Base-by-base conservation (phyloP, 345 rosid genomes). In the Linum trigynum region DNA sequence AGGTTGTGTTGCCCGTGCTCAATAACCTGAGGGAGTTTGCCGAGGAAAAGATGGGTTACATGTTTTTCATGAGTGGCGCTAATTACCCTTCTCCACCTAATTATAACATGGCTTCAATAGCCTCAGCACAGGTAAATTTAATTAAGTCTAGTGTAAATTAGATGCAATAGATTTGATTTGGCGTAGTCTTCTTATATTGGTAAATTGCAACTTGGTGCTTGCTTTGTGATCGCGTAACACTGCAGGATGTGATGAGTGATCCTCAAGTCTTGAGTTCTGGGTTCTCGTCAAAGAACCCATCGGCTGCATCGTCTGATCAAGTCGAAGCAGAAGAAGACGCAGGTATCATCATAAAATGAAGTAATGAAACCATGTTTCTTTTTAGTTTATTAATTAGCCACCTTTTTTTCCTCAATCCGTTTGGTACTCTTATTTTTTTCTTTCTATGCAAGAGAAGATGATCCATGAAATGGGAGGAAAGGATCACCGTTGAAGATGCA, bases 1-100 rank as follows among this genome's bases (percentile, higher is more conserved):
- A 75, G 45, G 84, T 67, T 42, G 84, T 90, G 48, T 75, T 92
- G 76, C 86, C 89, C 15, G 85, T 82, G 77, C 84, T 92, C 36
- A 57, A 60, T 12, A 79, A 73, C 67, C 64, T 92, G 75, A 84
- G 92, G 73, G 81, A 83, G 38, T 66, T 79, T 4, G 91, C 87
- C 5, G 88, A 86, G 62, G 84, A 79, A 32, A 79, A 65, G 63
- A 71, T 74, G 82, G 64, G 64, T 16, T 63, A 72, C 67, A 38
- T 72, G 73, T 61, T 72, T 63, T 69, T 66, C 14, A 70, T 70
- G 35, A 50, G 69, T 60, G 40, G 62, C 59, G 65, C 63, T 10
- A 72, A 23, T 23, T 23, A 23, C 32, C 32, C 73, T 3, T 67
- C 72, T 36, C 72, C 81, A 50, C 80, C 83, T 16, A 62, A 15